phyloP scores from a whole-genome alignment of 352 stramenopile species.

The Thraustotheca clavata region DNA sequence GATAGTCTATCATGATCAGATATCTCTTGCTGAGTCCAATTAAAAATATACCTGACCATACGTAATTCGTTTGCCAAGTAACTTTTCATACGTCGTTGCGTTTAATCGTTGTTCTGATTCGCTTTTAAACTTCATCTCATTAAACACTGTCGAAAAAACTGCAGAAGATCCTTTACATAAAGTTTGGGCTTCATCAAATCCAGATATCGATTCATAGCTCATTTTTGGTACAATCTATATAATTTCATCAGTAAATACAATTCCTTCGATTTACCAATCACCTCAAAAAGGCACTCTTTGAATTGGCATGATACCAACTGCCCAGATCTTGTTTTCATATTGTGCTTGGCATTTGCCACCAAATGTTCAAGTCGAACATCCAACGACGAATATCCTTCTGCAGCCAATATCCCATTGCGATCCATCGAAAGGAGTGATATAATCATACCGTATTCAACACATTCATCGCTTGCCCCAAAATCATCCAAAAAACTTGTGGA shows the following conservation, averaged over 20 bases:
- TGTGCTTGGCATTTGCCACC: slow-evolving; percentile 25
- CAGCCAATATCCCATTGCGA: slow-evolving; percentile 37
- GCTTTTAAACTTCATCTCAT: slow-evolving; percentile 63
- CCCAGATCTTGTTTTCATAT: neutral
- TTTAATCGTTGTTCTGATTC: slow-evolving; percentile 58
- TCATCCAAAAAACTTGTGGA: neutral
- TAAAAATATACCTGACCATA: slow-evolving; percentile 43
- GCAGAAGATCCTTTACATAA: neutral
- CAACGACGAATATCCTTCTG: slow-evolving; percentile 45
- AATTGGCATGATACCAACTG: slow-evolving; percentile 11
- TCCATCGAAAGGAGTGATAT: slow-evolving; percentile 55
- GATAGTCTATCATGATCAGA: slow-evolving; percentile 31
- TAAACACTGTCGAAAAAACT: neutral
- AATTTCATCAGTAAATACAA: slow-evolving; percentile 35
- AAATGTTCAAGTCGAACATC: slow-evolving; percentile 51
- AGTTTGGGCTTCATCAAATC: slow-evolving; percentile 26
- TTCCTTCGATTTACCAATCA: slow-evolving; percentile 33
- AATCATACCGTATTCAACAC: slow-evolving; percentile 65
- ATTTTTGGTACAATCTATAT: slow-evolving; percentile 57
- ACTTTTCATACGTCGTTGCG: slow-evolving; percentile 59
- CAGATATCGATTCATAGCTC: slow-evolving; percentile 55
- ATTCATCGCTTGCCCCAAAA: too few species aligned
- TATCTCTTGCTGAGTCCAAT: neutral
- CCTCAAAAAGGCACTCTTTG: slow-evolving; percentile 41
- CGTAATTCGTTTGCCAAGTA: slow-evolving; percentile 44